Base-by-base conservation (phyloP, 2,329 filamentous ascomycete species). In the Apiospora kogelbergensis region DNA sequence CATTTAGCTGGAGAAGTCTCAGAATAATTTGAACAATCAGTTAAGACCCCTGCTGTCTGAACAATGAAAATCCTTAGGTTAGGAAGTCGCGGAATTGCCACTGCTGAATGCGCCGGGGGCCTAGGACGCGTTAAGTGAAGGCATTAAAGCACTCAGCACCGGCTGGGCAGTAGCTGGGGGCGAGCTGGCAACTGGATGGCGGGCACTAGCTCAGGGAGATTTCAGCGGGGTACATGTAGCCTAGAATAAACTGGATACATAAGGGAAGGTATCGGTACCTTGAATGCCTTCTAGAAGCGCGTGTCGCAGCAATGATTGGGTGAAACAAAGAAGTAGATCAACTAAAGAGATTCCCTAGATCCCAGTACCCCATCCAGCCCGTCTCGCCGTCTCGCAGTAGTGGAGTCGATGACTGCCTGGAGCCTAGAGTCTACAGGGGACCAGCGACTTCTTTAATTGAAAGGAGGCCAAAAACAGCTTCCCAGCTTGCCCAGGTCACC, bases 371-470 rank as follows among this genome's bases (percentile, higher is more conserved):
- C 42, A 45, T 45, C 40, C 53, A 37, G 30, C 30, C 53, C 53
- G 48, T 57, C 48, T 20, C 15, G 48, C 48, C 15, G 53, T 37
- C 30, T 60, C n/a, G 30, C 53, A 60, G 53, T 3, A 37, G 53
- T 60, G 53, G 53, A 60, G 53, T 20, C 30, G 53, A 30, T 60
- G 7, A 37, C 53, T 60, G 53, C 53, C 53, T 60, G 53, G 53
- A 60, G 53, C 13, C 37, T 40, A 40, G 37, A 40, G 37, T 42
- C 33, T 37, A 20, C 53, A 60, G 53, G 53, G 53, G 53, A 37
- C 53, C 53, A 60, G 53, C 26, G 48, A 33, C 53, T 60, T 60
- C 53, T 60, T 60, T 37, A 60, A 60, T 60, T 60, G 53, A 60
- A 37, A n/a, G 30, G 20, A 60, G 53, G 7, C 53, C 53, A 10